Percentiles rank a stretch among this genome's conserved stretches.
Evolutionary conservation across 2,329 filamentous ascomycete genomes (phyloP).

Genomic region (Xylariaceae sp.): DNA sequence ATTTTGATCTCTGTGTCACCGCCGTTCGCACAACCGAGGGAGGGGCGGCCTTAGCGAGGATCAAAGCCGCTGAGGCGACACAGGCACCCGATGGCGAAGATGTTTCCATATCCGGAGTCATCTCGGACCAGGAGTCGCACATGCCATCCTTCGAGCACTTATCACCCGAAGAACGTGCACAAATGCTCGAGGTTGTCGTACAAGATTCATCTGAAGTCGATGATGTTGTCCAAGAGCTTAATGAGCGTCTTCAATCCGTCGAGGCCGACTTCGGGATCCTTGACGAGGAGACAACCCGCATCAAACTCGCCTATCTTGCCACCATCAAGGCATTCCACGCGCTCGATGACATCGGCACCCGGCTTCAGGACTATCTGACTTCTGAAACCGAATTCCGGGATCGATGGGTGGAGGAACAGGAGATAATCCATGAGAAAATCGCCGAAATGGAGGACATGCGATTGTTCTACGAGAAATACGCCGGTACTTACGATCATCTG

Average conservation of each 20-base stretch:
- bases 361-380: conserved; percentile 63
- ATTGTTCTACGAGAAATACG: conserved; percentile 84
- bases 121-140: conserved; percentile 54
- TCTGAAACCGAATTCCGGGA: conserved; percentile 62
- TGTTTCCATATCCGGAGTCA: conserved; percentile 66
- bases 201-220: conserved; percentile 67
- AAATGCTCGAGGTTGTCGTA: conserved; percentile 79
- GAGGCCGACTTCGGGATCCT: conserved; percentile 67
- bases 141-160: conserved; percentile 63
- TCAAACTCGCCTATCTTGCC: conserved; percentile 53
- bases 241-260: conserved; percentile 73
- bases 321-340: conserved; percentile 63
- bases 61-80: conserved; percentile 64
- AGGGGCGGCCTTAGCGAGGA: conserved; percentile 65
- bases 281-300: conserved; percentile 57
- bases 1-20: conserved; percentile 91
- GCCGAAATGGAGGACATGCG: conserved; percentile 74
- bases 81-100: conserved; percentile 45
- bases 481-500: conserved; percentile 78
- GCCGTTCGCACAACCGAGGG: conserved; percentile 89
- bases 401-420: conserved; percentile 73
- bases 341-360: conserved; percentile 65
- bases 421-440: conserved; percentile 65
- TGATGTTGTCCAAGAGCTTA: conserved; percentile 68
- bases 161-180: conserved; percentile 69